Evolutionary conservation across 495 filamentous ascomycete genomes (phyloP), one percentile per base, ranked within the genome.

Genomic region (Clavariopsis aquatica): DNA sequence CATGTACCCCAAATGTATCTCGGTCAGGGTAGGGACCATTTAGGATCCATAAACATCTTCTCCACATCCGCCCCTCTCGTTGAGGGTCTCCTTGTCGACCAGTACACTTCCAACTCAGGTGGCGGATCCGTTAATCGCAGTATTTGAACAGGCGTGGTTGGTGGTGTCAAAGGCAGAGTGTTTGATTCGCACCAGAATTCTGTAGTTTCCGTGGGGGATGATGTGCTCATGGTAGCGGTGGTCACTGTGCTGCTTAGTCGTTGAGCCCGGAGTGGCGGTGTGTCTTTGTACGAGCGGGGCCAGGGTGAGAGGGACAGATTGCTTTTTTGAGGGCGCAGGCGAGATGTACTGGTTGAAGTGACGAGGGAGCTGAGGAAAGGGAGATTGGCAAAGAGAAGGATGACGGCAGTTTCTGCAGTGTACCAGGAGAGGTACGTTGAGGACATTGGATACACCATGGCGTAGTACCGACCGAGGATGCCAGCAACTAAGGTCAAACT

Each of bases 401-500:
- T 81, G 0, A 82, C 85, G 29, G 81, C 80, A 8, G 83, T 78
- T 78, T 88, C 85, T 13, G 85, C 83, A 15, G 82, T 80, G 69
- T 88, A 88, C 85, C 85, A 89, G 52, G 82, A 81, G 61, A 84
- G 84, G 79, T 86, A 89, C 36, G 81, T 74, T 43, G 78, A 75
- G 0, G 77, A 81, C 53, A 80, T 78, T 0, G 82, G 83, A 1
- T 78, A 73, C 12, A 76, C 78, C 65, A 88, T 86, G 41, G 81
- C 84, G 75, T 87, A 88, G 66, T 81, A 85, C 71, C 87, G 87
- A 69, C 85, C 87, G 12, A 88, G 74, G 56, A 85, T 77, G 1
- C 83, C 84, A 12, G 82, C 80, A 20, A 84, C 64, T 64, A 79
- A 68, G 27, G 84, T 83, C 72, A 88, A 85, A 12, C 84, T 68